Conservation (phyloP, 75 land plant species). For the Picea sitchensis region DNA sequence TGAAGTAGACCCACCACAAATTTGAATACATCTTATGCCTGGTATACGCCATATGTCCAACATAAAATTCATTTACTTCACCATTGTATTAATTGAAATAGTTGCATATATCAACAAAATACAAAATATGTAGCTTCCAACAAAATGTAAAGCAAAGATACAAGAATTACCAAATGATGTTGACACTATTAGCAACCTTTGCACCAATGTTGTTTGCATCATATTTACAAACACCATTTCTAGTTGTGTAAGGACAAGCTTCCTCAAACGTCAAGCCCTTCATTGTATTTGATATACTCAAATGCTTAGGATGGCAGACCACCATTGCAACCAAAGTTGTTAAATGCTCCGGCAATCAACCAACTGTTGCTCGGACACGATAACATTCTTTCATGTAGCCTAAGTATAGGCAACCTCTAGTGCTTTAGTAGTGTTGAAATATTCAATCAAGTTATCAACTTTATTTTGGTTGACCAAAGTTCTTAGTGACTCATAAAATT, state of each 20-base stretch:
- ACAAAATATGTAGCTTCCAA: no score
- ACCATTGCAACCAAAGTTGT: slow-evolving; percentile 93
- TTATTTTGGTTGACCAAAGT: not conserved
- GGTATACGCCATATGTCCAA: slow-evolving; percentile 6
- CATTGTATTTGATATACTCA: slow-evolving; percentile 91
- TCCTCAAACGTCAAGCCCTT: slow-evolving; percentile 98
- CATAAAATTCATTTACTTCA: not conserved
- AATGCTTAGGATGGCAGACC: slow-evolving; percentile 98
- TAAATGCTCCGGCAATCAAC: slow-evolving; percentile 87
- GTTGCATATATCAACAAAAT: no score
- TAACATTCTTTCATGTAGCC: slow-evolving; percentile 72
- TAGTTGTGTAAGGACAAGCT: slow-evolving; percentile 75
- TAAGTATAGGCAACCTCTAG: slow-evolving; percentile 91
- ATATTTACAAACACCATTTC: slow-evolving; percentile 70
- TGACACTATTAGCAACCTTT: slow-evolving; percentile 74
- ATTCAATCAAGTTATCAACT: not conserved
- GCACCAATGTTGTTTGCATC: slow-evolving; percentile 64
- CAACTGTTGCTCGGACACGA: slow-evolving; percentile 94
- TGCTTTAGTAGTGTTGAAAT: slow-evolving; percentile 90
- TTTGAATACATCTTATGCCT: slow-evolving; percentile 89
- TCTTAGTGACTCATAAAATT: not conserved
- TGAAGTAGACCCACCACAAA: no score
- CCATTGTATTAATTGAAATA: no score
- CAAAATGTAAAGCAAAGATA: not conserved
- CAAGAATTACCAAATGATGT: slow-evolving; percentile 71